These are phyloP conservation scores for Gomphus bonarii DNA, from an alignment of 1,284 basidiomycete species.

Conservation along the genomic window DNA sequence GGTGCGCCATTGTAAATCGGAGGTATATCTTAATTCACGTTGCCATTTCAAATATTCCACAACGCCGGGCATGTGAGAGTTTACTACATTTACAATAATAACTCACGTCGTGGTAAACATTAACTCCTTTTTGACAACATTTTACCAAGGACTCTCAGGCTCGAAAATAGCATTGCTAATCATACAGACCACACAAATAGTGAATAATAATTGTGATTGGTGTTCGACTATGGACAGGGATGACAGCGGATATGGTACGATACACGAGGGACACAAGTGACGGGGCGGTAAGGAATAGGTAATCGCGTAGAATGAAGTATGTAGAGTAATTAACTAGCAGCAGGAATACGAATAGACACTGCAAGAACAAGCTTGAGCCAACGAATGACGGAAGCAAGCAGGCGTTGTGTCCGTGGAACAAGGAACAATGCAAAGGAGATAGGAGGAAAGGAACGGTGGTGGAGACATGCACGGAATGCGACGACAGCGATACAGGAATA, in stretches of 20 bases:
- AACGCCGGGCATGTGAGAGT: too few relatives aligned
- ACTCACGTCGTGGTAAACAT: too few relatives aligned
- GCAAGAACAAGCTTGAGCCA: not conserved
- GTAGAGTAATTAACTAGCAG: not conserved
- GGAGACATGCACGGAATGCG: constrained; percentile 2
- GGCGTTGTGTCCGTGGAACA: not conserved
- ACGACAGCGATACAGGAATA: constrained; percentile 5
- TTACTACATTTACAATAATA: too few relatives aligned
- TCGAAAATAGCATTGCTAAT: too few relatives aligned
- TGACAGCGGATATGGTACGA: not conserved
- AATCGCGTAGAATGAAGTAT: not conserved
- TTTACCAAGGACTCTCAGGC: too few relatives aligned
- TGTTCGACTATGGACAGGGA: not conserved
- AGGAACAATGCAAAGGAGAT: not conserved
- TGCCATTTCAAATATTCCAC: too few relatives aligned
- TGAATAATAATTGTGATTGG: too few relatives aligned
- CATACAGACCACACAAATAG: too few relatives aligned
- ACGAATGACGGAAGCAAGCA: not conserved
- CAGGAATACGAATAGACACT: not conserved
- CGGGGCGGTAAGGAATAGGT: not conserved
- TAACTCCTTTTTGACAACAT: too few relatives aligned
- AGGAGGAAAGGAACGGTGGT: not conserved
- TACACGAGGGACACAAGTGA: not conserved
- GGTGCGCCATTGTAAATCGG: too few relatives aligned
- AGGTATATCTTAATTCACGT: too few relatives aligned